Conservation (phyloP, 345 rosid species). For the Acer saccharum region DNA sequence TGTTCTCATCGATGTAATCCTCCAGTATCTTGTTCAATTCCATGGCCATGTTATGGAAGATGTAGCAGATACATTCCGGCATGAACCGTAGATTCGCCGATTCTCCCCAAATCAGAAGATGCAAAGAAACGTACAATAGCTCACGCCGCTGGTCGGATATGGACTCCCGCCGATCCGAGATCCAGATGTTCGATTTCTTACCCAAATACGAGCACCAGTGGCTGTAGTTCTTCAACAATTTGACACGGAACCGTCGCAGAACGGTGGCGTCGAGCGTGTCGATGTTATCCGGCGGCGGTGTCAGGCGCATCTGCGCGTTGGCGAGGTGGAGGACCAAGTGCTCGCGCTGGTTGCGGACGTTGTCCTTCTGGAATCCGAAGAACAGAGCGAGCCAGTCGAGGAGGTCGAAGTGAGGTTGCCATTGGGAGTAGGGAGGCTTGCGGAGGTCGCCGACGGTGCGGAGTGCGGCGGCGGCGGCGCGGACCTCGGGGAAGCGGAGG, state of each 20-base stretch:
- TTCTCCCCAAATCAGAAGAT: conserved; percentile 85
- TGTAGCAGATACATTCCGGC: conserved; percentile 87
- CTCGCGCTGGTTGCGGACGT: conserved; percentile 91
- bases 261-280: conserved; percentile 75
- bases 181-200: conserved; percentile 84
- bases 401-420: conserved; percentile 81
- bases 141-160: conserved; percentile 51
- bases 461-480: conserved; percentile 90
- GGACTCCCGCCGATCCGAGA: conserved; percentile 64
- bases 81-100: conserved; percentile 82
- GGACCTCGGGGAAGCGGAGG: conserved; percentile 86
- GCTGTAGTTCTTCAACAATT: conserved; percentile 73
- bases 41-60: conserved; percentile 92
- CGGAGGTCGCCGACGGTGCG: conserved; percentile 83
- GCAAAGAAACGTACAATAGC: conserved; percentile 32
- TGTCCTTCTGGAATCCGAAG: conserved; percentile 84
- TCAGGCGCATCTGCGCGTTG: conserved; percentile 94
- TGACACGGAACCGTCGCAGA: conserved; percentile 69
- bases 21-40: conserved; percentile 81
- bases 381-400: conserved; percentile 86
- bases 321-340: conserved; percentile 92
- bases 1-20: conserved; percentile 84
- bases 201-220: conserved; percentile 88
- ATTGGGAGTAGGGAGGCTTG: conserved; percentile 65
- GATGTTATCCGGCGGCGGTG: conserved; percentile 89